Base-by-base conservation (phyloP, 495 filamentous ascomycete species). In the Podospora pseudocomata region DNA sequence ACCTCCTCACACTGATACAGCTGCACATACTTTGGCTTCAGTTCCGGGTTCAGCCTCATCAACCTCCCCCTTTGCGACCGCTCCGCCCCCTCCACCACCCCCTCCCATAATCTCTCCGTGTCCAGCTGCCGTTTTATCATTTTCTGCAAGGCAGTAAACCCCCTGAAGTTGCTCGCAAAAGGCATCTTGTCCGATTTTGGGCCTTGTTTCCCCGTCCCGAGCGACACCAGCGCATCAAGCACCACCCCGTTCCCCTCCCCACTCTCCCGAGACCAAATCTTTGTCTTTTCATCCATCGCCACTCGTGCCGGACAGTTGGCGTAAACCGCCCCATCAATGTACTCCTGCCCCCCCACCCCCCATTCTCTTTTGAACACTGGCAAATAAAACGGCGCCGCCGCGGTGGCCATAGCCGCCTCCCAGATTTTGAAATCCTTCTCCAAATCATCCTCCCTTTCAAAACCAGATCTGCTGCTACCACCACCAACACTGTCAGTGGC, bases 371-470 rank as follows among this genome's bases (percentile, higher is more conserved):
- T 18, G 34, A 60, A 68, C 1, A n/a, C 6, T 4, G 61, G 61
- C 3, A 68, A 62, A 53, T 39, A 68, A 56, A 64, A 39, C 16
- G 67, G 67, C 20, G 67, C 62, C 3, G 67, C 67, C 4, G 61
- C 58, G 4, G 67, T 68, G 18, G 67, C 67, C 15, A 64, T 19
- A 4, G 19, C 67, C 27, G 61, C 62, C 27, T 68, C 61, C 55
- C 61, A 65, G 61, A 60, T 64, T 2, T 11, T 32, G 28, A 68
- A 63, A 44, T 67, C 66, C 9, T 6, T 55, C 20, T 0, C 3
- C 9, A 62, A 16, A 55, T 65, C 55, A 30, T 68, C 66, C 15
- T 60, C 55, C 7, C 61, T 60, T 9, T 68, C 55, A 30, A 68
- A 68, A 18, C 26, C 20, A 1, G 30, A 16, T 6, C 39, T 49